A percentile compares a stretch with the other conserved stretches of the same genome.
phyloP scores from a whole-genome alignment of 106 monocot species.

The Dendrobium chrysotoxum region DNA sequence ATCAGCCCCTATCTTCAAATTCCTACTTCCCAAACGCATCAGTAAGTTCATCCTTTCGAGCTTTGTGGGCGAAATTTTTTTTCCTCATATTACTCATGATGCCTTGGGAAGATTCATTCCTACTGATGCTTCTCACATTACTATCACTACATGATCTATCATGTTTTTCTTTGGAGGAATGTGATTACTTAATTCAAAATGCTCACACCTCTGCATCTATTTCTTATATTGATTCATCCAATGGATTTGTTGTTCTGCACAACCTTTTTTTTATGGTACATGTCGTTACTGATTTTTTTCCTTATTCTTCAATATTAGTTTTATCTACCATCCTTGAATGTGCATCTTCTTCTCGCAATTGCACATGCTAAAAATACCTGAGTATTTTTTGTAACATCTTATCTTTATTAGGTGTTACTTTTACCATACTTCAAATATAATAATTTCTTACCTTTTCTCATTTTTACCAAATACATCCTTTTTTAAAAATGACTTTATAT shows the following conservation, averaged over 20 bases:
- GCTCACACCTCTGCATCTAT: too few species aligned
- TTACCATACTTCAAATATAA: background rate
- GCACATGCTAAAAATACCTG: background rate
- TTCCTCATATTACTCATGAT: too few species aligned
- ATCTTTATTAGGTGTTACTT: background rate
- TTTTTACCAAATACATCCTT: background rate
- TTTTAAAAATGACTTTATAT: background rate
- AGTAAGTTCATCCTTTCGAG: too few species aligned
- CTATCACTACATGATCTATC: too few species aligned
- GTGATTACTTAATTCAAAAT: too few species aligned
- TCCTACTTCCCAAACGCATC: too few species aligned
- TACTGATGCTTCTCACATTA: too few species aligned
- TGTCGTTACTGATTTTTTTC: background rate
- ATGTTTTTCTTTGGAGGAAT: too few species aligned
- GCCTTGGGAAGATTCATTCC: too few species aligned
- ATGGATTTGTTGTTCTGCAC: background rate
- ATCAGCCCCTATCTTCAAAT: too few species aligned
- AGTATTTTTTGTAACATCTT: background rate
- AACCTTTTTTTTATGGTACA: background rate
- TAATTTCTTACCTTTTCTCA: background rate
- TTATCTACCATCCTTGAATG: background rate
- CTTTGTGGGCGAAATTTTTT: too few species aligned
- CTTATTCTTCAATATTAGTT: background rate
- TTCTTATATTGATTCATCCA: too few species aligned
- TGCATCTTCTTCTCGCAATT: background rate